A percentile compares a stretch with the other conserved stretches of the same genome.
Evolutionary conservation across 1,284 basidiomycete species (phyloP).

Genomic region (Pholiota adiposa): DNA sequence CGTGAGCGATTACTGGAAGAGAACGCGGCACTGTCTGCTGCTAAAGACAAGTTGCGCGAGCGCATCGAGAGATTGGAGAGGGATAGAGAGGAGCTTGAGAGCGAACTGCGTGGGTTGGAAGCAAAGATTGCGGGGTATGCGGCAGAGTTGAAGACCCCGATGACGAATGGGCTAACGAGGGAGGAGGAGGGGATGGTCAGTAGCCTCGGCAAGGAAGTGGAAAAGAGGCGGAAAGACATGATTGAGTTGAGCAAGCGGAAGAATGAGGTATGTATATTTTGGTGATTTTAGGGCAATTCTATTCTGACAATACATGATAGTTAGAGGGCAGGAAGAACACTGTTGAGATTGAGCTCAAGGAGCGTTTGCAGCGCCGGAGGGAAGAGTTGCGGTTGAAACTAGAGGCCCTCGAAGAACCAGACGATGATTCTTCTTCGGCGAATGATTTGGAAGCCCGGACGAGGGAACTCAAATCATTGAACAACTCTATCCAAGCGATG

Average conservation of each 20-base stretch:
- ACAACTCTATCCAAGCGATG: constrained; percentile 67
- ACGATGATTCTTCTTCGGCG: constrained; percentile 59
- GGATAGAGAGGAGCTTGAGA: constrained; percentile 73
- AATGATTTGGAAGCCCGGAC: constrained; percentile 72
- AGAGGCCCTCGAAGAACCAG: constrained; percentile 72
- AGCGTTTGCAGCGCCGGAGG: constrained; percentile 79
- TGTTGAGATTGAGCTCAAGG: constrained; percentile 93
- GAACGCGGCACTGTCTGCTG: constrained; percentile 61
- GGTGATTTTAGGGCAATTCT: constrained; percentile 11
- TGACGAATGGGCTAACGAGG: constrained; percentile 74
- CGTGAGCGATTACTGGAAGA: constrained; percentile 72
- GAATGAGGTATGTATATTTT: constrained; percentile 62
- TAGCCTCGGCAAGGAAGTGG: constrained; percentile 76
- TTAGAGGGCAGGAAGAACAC: constrained; percentile 79
- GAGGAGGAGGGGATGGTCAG: constrained; percentile 78
- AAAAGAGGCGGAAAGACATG: constrained; percentile 72
- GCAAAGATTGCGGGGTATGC: constrained; percentile 68
- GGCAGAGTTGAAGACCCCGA: constrained; percentile 77
- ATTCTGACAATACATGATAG: constrained; percentile 41
- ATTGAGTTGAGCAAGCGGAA: constrained; percentile 72
- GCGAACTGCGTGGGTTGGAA: constrained; percentile 65
- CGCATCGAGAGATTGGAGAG: constrained; percentile 71
- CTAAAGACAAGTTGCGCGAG: constrained; percentile 72
- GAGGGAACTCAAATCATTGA: constrained; percentile 71
- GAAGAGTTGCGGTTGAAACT: constrained; percentile 82